Percentiles rank a stretch among this genome's conserved stretches.
Evolutionary conservation across 2,329 filamentous ascomycete genomes (phyloP).

Genomic region (Nigrograna mackinnonii): DNA sequence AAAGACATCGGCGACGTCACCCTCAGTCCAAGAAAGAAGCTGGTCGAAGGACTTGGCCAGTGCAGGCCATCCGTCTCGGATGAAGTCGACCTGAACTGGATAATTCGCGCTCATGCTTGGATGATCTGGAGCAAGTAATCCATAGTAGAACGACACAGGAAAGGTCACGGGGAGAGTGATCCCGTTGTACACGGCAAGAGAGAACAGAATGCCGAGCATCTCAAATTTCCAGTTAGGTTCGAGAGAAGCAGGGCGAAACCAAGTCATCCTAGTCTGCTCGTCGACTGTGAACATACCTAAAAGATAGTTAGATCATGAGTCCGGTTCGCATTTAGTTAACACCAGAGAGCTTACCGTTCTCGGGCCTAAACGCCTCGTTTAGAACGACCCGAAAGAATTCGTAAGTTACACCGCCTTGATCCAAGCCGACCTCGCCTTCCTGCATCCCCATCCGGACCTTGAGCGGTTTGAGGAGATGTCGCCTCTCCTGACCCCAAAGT

Average conservation of each 20-base stretch:
- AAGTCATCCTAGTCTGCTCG: conserved; percentile 74
- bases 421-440: conserved; percentile 86
- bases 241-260: conserved; percentile 82
- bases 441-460: conserved; percentile 82
- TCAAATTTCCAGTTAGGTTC: conserved; percentile 91
- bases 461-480: conserved; percentile 81
- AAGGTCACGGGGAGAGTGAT: conserved; percentile 90
- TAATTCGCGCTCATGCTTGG: conserved; percentile 48
- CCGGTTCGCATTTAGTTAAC: background rate
- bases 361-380: conserved; percentile 75
- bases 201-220: conserved; percentile 83
- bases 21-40: conserved; percentile 79
- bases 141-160: conserved; percentile 80
- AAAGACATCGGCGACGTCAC: conserved; percentile 80
- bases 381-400: conserved; percentile 92
- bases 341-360: conserved; percentile 62
- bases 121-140: conserved; percentile 71
- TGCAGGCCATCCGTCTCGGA: conserved; percentile 88
- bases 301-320: background rate
- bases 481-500: conserved; percentile 81
- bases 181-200: conserved; percentile 89
- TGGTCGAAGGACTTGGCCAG: conserved; percentile 74
- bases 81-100: conserved; percentile 62
- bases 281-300: conserved; percentile 79
- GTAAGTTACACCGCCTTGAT: conserved; percentile 93